Base-by-base conservation (phyloP, 2,329 filamentous ascomycete genomes). In the Penicillium hesseltinei region DNA sequence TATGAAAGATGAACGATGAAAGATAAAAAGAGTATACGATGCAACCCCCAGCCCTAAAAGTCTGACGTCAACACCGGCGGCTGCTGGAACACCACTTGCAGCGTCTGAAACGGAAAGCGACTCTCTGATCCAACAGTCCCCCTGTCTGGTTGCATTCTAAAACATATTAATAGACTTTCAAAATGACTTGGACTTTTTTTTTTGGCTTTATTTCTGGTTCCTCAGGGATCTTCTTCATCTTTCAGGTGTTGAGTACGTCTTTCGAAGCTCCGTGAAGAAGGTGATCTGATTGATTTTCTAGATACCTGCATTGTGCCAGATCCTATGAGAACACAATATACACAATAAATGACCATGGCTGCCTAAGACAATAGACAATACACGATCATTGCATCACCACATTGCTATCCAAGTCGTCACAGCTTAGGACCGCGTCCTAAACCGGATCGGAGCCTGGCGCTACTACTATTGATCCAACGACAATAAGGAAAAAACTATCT, bases 31-130 rank as follows among this genome's bases (percentile, higher is more conserved):
- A 35, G 29, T 31, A 17, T 35, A 44, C 44, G 19, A 47, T 35
- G 45, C 29, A 35, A 47, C 45, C 15, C 36, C 11, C 35, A 39
- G 51, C 54, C 54, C 51, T 49, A 54, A 49, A 51, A 11, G 29
- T 57, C 57, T 66, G 64, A 66, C 64, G 64, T 64, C 63, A 66
- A 64, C 48, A 21, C 43, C 56, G 57, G 64, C 63, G 61, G 54
- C 58, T 67, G 39, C 58, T 66, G 64, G 57, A 66, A 67, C 65
- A 59, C 42, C 43, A 42, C 40, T 21, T 21, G 36, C 35, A 25
- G 38, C 40, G 25, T 25, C 48, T 66, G 62, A 65, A 65, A 66
- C 61, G 44, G 13, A 47, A 23, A 19, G 51, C 56, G 55, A 55
- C 62, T 49, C 44, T 54, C 39, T 38, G 38, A 54, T 31, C 60